These are phyloP conservation scores for Trichoderma sp. DNA, from an alignment of 2,329 filamentous ascomycete species.

Conservation along the genomic window DNA sequence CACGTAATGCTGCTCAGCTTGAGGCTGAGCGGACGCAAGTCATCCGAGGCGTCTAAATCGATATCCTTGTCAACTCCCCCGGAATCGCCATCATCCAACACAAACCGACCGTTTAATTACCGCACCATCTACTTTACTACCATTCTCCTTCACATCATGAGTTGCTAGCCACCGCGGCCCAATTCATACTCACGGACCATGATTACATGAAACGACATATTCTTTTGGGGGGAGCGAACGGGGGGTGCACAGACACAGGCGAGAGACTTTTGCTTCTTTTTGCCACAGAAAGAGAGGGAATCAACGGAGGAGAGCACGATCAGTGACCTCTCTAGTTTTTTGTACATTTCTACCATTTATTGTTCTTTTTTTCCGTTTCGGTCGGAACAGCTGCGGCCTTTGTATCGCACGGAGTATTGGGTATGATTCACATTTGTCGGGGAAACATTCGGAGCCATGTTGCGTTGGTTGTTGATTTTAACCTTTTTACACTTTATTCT, in stretches of 20 bases:
- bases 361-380: constrained; percentile 4
- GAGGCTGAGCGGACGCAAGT: constrained; percentile 91
- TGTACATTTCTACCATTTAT: constrained; percentile 22
- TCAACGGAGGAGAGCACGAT: not conserved
- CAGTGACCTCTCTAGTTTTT: not conserved
- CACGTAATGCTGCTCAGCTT: constrained; percentile 88
- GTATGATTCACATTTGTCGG: constrained; percentile 5
- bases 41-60: constrained; percentile 76
- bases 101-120: constrained; percentile 5
- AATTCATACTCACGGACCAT: constrained; percentile 16
- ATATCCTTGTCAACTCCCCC: constrained; percentile 6
- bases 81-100: not conserved
- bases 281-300: not conserved
- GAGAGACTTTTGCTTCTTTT: not conserved
- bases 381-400: constrained; percentile 3
- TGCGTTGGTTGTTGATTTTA: constrained; percentile 7
- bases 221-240: not conserved
- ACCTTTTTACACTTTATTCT: not conserved
- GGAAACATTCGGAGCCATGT: constrained; percentile 10
- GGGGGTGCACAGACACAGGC: not conserved
- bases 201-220: constrained; percentile 22
- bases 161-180: not conserved
- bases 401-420: constrained; percentile 19
- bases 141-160: constrained; percentile 1
- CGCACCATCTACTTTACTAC: not conserved